Base-by-base conservation (phyloP, 2,329 filamentous ascomycete species). In the Botrytis pseudocinerea region DNA sequence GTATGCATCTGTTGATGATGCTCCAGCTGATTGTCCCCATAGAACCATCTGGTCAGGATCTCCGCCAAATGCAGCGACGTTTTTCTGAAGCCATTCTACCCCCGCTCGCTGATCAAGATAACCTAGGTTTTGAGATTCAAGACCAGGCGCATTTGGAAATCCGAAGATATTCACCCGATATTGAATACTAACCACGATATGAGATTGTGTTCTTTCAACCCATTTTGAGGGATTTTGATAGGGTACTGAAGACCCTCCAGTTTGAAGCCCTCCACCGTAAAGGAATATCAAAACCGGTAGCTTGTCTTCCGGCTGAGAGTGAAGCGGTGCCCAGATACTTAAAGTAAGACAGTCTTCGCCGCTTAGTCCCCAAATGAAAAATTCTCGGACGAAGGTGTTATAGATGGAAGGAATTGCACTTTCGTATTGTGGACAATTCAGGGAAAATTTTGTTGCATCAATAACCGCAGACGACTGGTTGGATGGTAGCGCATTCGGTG, bases 251-350 rank as follows among this genome's bases (percentile, higher is more conserved):
- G 54, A 44, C 35, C 74, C 75, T 14, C 75, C 75, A 63, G 54
- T 76, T 32, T 66, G 42, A 46, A 71, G 57, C 6, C 68, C 62
- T 6, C 74, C 74, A 6, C 72, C 74, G 2, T 64, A 74, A 57
- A 81, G 76, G 75, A 75, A 80, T 22, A 79, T 54, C 22, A 79
- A 51, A n/a, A 80, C 78, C 12, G 79, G 91, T 6, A 93, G 82
- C 0, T 69, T 66, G 0, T 87, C 70, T 86, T 71, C 73, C 7
- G 60, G 44, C 8, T 62, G 54, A 25, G 68, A 73, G 5, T 70
- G 69, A 4, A 74, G 73, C 0, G 78, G 80, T 1, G 76, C 73
- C 61, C 78, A 77, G 20, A 81, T 69, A 63, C 77, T 77, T 16
- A 80, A 25, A 18, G 73, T 77, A 28, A 81, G 74, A 44, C 78